Base-by-base conservation (phyloP, 495 filamentous ascomycete species). In the Penicillium lagena region DNA sequence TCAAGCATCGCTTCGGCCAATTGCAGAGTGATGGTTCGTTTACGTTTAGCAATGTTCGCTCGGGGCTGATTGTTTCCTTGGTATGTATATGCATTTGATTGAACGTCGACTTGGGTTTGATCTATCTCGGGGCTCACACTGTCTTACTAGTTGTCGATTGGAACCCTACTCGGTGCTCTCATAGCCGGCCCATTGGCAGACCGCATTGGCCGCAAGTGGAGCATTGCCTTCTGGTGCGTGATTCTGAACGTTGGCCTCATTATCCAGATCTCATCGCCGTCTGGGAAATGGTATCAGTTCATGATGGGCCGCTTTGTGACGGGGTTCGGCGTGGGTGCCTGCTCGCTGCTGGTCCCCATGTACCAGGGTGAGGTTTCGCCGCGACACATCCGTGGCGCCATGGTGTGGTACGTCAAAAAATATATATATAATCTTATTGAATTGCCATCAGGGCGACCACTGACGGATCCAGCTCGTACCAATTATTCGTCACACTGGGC, bases 401-500 rank as follows among this genome's bases (percentile, higher is more conserved):
- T 86, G 36, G 75, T 86, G 22, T 68, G 77, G 79, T 64, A 66
- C 52, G 48, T 42, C 2, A 22, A 22, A 4, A 22, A 22, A 4
- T 3, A 22, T 4, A 17, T n/a, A 17, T 1, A 4, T 4, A 17
- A 22, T 22, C n/a, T 1, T 35, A n/a, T 31, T 22, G 13, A 33
- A 33, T 7, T 22, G 4, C 37, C 38, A 22, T 22, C 22, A 22
- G 22, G 22, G 22, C 4, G 4, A 22, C 22, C 22, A 22, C 22
- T 22, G 22, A 22, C 22, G 4, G 2, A 22, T 22, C 22, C 22
- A 64, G 64, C 35, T 63, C 62, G 56, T 91, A 94, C 64, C 87
- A 93, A 63, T 72, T 93, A 7, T 89, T 91, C 68, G 85, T 94
- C 61, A 91, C 89, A 0, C 63, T 89, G 37, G 88, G 88, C 31